Percentiles rank a stretch among this genome's conserved stretches.
These are phyloP conservation scores for Cyberlindnera maclurae DNA, from an alignment of 805 yeast genomes.

Conservation along the genomic window DNA sequence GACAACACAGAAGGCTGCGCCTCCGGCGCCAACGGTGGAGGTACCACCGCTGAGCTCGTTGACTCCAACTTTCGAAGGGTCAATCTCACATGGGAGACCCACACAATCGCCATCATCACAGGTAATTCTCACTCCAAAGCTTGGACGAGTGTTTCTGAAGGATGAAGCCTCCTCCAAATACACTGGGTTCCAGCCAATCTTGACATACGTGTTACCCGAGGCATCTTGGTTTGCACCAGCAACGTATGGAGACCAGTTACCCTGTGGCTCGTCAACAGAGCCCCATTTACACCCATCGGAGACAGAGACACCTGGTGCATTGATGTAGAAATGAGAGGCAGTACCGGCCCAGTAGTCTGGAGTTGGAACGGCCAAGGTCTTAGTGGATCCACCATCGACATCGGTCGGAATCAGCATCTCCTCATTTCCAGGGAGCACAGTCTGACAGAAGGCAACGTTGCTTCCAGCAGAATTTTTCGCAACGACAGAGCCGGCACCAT, in stretches of 20 bases:
- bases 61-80: constrained; percentile 56
- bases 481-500: constrained; percentile 70
- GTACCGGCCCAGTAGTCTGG: constrained; percentile 79
- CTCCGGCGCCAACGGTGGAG: constrained; percentile 47
- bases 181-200: constrained; percentile 88
- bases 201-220: constrained; percentile 65
- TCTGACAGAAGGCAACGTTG: constrained; percentile 82
- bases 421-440: constrained; percentile 90
- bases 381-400: constrained; percentile 41
- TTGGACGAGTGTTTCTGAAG: constrained; percentile 49
- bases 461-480: constrained; percentile 49
- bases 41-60: constrained; percentile 43
- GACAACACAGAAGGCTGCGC: constrained; percentile 77
- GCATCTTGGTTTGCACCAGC: constrained; percentile 84
- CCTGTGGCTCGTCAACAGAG: constrained; percentile 53
- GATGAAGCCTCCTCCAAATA: constrained; percentile 55
- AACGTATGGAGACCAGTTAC: constrained; percentile 93
- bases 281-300: constrained; percentile 87
- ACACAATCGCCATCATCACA: constrained; percentile 68
- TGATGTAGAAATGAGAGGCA: constrained; percentile 80
- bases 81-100: constrained; percentile 78
- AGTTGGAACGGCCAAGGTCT: constrained; percentile 75
- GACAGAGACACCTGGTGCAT: constrained; percentile 74
- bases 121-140: constrained; percentile 63
- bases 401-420: constrained; percentile 87